Conservation (phyloP, 2,329 filamentous ascomycete species). For the Cladosporium sp. region DNA sequence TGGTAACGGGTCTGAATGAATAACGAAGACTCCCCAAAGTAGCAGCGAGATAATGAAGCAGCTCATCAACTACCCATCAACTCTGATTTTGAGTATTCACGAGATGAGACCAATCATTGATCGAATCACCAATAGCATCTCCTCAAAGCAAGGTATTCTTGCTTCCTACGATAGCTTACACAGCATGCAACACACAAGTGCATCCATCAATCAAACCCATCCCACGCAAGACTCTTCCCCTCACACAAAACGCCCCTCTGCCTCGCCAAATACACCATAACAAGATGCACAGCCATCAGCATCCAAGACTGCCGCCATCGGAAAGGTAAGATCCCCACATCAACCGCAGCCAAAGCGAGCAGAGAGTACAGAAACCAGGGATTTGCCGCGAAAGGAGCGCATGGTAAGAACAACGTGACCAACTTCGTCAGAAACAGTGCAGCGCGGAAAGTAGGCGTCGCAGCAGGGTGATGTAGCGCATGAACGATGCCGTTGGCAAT, state of each 20-base stretch:
- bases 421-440: slow-evolving; percentile 70
- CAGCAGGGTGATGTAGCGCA: not conserved
- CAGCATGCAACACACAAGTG: not conserved
- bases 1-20: not conserved
- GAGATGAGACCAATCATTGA: not conserved
- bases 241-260: slow-evolving; percentile 8
- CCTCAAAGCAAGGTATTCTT: too few relatives aligned
- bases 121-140: not conserved
- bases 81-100: not conserved
- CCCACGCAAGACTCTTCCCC: slow-evolving; percentile 11
- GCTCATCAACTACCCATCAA: accelerated
- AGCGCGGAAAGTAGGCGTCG: slow-evolving; percentile 50
- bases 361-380: slow-evolving; percentile 67
- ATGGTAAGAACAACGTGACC: slow-evolving; percentile 64
- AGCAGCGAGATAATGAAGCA: not conserved
- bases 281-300: slow-evolving; percentile 51
- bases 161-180: not conserved
- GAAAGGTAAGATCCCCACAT: slow-evolving; percentile 49
- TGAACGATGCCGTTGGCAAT: slow-evolving; percentile 23
- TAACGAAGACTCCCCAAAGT: not conserved
- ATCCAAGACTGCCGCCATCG: slow-evolving; percentile 43
- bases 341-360: slow-evolving; percentile 67
- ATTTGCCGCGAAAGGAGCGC: slow-evolving; percentile 70
- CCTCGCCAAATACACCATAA: slow-evolving; percentile 31
- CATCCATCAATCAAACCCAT: slow-evolving; percentile 7